Evolutionary conservation across 352 stramenopile species (phyloP).

Genomic region (Phytophthora citrophthora): DNA sequence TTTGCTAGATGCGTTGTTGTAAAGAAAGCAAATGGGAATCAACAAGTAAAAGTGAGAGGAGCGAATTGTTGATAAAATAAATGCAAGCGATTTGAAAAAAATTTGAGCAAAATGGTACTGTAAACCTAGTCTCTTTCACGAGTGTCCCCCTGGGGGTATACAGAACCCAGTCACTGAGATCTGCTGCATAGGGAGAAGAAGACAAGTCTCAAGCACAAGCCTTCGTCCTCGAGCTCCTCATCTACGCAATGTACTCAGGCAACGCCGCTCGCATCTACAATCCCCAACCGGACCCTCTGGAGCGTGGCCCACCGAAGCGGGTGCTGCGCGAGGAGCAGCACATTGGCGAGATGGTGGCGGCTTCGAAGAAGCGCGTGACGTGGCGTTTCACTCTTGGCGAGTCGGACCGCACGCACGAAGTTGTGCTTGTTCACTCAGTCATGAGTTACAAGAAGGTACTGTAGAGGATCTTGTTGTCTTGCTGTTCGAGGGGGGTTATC

Average conservation of each 20-base stretch:
- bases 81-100: too few species aligned
- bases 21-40: conserved; percentile 14
- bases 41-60: conserved; percentile 3
- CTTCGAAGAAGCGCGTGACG: conserved; percentile 83
- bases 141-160: too few species aligned
- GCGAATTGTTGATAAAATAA: too few species aligned
- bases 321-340: conserved; percentile 76
- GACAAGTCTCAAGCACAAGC: background rate
- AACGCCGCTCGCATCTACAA: conserved; percentile 74
- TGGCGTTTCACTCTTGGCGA: conserved; percentile 88
- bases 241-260: conserved; percentile 59
- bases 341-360: conserved; percentile 81
- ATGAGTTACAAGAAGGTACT: conserved; percentile 88
- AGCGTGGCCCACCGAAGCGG: conserved; percentile 74
- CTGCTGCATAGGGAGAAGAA: conserved; percentile 20
- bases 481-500: background rate
- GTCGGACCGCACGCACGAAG: conserved; percentile 71
- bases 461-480: background rate
- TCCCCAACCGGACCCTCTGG: conserved; percentile 65
- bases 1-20: conserved; percentile 59
- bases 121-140: too few species aligned
- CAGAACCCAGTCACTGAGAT: conserved; percentile 18
- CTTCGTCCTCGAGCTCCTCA: background rate
- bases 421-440: conserved; percentile 82
- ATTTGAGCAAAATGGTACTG: too few species aligned